A percentile compares a stretch with the other conserved stretches of the same genome.
phyloP scores from a whole-genome alignment of 192 early-diverging fungal species.

The Coemansia reversa region DNA sequence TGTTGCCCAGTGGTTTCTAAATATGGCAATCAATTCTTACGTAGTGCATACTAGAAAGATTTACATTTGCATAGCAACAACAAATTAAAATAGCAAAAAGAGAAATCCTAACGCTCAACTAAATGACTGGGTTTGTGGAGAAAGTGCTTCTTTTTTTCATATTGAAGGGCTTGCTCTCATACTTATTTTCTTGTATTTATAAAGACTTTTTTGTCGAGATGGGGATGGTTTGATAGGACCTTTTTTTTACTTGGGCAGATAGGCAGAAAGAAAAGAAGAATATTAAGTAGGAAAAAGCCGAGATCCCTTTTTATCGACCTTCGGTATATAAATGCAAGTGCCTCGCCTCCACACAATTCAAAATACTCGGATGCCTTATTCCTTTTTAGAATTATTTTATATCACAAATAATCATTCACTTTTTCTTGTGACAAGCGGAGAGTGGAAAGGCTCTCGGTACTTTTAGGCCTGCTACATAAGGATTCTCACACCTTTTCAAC shows the following conservation, averaged over 20 bases:
- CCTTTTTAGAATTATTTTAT: neutral
- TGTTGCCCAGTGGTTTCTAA: neutral
- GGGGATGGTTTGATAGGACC: neutral
- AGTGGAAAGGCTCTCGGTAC: neutral
- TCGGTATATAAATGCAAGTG: neutral
- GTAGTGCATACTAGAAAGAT: neutral
- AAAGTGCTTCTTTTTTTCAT: neutral
- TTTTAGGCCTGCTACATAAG: neutral
- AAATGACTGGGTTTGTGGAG: neutral
- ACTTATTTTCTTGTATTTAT: neutral
- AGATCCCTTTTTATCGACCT: neutral
- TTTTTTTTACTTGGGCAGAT: neutral
- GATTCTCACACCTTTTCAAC: too few relatives aligned
- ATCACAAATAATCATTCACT: neutral
- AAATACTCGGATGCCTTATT: neutral
- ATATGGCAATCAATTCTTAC: neutral
- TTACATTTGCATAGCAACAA: neutral
- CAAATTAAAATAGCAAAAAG: neutral
- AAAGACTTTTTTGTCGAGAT: neutral
- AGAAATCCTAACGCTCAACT: neutral
- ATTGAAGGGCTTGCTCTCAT: neutral
- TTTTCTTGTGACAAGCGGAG: neutral
- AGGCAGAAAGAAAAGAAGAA: neutral
- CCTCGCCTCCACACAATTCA: neutral
- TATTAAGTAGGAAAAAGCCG: neutral